Evolutionary conservation across 805 yeast genomes (phyloP).

Genomic region (Monosporozyma aquatica): DNA sequence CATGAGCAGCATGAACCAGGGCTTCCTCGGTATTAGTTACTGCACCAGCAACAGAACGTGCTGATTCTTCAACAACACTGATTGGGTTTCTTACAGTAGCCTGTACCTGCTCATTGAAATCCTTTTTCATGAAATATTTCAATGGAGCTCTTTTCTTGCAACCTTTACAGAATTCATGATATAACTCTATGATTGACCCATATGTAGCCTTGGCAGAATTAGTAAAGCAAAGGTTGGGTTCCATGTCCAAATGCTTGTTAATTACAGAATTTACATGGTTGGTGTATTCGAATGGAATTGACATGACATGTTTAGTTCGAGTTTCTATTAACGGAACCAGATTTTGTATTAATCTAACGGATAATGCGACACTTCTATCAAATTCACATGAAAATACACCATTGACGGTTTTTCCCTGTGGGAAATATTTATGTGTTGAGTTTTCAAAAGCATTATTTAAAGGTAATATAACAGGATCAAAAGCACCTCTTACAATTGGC

Average conservation of each 20-base stretch:
- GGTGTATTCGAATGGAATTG: conserved; percentile 31
- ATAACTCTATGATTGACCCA: conserved; percentile 26
- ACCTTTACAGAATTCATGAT: conserved; percentile 20
- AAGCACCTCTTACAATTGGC: conserved; percentile 50
- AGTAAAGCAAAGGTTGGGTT: conserved; percentile 29
- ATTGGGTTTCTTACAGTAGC: background rate
- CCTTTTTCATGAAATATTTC: conserved; percentile 1
- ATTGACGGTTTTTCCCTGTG: conserved; percentile 34
- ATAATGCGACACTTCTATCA: conserved; percentile 39
- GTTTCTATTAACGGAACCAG: conserved; percentile 11
- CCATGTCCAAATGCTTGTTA: conserved; percentile 33
- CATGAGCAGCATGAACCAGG: background rate
- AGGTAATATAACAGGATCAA: conserved; percentile 58
- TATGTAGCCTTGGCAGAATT: conserved; percentile 29
- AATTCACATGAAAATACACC: conserved; percentile 46
- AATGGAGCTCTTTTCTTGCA: conserved; percentile 1
- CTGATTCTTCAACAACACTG: background rate
- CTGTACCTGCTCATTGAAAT: background rate
- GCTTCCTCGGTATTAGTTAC: background rate
- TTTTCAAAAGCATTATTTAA: conserved; percentile 46
- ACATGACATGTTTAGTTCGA: background rate
- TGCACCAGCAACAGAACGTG: background rate
- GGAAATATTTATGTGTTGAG: conserved; percentile 37
- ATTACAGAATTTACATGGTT: conserved; percentile 34
- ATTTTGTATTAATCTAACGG: conserved; percentile 34